Evolutionary conservation across 164 flowering plant species (phyloP).

Genomic region (Kingdonia uniflora): DNA sequence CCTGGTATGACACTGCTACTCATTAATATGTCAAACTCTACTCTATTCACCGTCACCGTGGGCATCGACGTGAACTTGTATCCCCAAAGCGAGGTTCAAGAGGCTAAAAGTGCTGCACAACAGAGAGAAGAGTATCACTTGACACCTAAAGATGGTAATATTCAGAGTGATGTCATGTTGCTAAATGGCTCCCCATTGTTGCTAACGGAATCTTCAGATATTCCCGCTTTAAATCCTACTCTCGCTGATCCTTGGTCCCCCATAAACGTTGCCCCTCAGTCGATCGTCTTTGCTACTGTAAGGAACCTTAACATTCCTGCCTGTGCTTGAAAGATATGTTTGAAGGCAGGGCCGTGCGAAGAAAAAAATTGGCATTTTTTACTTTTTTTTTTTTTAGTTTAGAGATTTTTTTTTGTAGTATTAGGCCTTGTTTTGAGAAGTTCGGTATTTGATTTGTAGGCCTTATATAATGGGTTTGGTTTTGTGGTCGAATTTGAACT

Average conservation of each 20-base stretch:
- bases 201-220: conserved; percentile 26
- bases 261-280: conserved; percentile 25
- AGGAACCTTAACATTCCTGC: conserved; percentile 36
- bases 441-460: too few relatives aligned
- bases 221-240: conserved; percentile 35
- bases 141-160: conserved; percentile 38
- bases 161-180: conserved; percentile 34
- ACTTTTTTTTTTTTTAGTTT: too few relatives aligned
- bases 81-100: not conserved
- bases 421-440: too few relatives aligned
- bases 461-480: too few relatives aligned
- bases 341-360: too few relatives aligned
- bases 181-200: conserved; percentile 35
- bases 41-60: conserved; percentile 20
- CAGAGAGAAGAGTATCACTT: conserved; percentile 46
- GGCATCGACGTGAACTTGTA: conserved; percentile 22
- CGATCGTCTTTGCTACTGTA: conserved; percentile 27
- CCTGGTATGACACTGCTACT: conserved; percentile 33
- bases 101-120: not conserved
- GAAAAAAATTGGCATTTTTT: too few relatives aligned
- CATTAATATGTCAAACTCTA: conserved; percentile 45
- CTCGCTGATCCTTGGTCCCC: conserved; percentile 21
- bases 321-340: too few relatives aligned
- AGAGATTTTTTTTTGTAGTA: too few relatives aligned
- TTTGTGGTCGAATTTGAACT: too few relatives aligned